Percentiles rank a stretch among this genome's conserved stretches.
phyloP scores from a whole-genome alignment of 2,329 filamentous ascomycete genomes.

The Botrytis deweyae region DNA sequence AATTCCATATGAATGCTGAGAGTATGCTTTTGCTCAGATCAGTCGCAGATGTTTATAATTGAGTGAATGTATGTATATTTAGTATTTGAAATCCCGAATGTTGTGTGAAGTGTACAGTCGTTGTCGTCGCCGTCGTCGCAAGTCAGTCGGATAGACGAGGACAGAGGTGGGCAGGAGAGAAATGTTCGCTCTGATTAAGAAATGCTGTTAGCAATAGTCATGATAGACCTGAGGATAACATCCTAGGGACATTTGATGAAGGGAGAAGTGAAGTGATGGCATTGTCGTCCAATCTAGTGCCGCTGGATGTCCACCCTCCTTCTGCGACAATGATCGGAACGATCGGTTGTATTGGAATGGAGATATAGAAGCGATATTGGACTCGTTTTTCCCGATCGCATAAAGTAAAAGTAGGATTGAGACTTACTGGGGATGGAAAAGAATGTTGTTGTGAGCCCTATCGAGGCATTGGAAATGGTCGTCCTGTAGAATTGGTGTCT shows the following conservation, averaged over 20 bases:
- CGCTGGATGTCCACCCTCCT: slow-evolving; percentile 33
- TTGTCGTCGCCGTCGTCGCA: slow-evolving; percentile 35
- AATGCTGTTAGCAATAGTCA: slow-evolving; percentile 30
- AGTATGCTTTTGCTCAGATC: slow-evolving; percentile 23
- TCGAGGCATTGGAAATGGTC: slow-evolving; percentile 39
- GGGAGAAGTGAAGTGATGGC: slow-evolving; percentile 31
- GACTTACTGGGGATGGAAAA: slow-evolving; percentile 39
- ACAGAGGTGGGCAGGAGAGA: slow-evolving; percentile 28
- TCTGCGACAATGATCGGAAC: slow-evolving; percentile 25
- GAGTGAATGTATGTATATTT: not conserved
- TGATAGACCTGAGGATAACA: slow-evolving; percentile 28
- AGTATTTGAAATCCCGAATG: slow-evolving; percentile 23
- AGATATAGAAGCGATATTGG: slow-evolving; percentile 24
- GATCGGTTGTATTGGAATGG: slow-evolving; percentile 23
- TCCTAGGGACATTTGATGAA: slow-evolving; percentile 33
- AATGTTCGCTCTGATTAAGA: slow-evolving; percentile 27
- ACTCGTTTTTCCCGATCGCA: slow-evolving; percentile 38
- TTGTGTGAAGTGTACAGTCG: slow-evolving; percentile 26
- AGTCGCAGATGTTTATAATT: slow-evolving; percentile 23
- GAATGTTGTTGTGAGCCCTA: slow-evolving; percentile 38
- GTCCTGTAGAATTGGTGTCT: slow-evolving; percentile 32
- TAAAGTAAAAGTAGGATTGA: slow-evolving; percentile 31
- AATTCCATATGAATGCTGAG: slow-evolving; percentile 29
- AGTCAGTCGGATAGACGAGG: slow-evolving; percentile 29
- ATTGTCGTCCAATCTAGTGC: slow-evolving; percentile 31